These are phyloP conservation scores for Plasmodium ovale DNA, from an alignment of 169 alveolate genomes.

Conservation along the genomic window DNA sequence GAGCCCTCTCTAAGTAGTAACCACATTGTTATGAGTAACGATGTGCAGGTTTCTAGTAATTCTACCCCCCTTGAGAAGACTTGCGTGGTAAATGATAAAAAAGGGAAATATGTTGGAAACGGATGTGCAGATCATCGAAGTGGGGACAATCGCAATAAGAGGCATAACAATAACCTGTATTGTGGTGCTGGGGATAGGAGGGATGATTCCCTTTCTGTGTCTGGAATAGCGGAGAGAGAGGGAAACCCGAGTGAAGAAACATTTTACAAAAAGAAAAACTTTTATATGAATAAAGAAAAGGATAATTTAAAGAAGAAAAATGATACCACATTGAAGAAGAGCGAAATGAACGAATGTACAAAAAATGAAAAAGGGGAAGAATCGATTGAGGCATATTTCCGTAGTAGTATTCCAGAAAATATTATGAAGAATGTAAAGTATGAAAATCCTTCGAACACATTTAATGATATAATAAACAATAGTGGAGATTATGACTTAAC, in stretches of 20 bases:
- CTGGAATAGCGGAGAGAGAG: conserved; percentile 7
- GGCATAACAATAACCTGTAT: neutral
- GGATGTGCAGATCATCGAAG: neutral
- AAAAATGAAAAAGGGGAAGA: conserved; percentile 39
- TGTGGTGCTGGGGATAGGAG: neutral
- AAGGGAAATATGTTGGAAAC: neutral
- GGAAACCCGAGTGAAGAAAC: conserved; percentile 9
- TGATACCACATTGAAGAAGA: conserved; percentile 24
- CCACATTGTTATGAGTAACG: too few relatives aligned
- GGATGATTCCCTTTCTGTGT: neutral
- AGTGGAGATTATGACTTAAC: conserved; percentile 12
- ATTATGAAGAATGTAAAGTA: conserved; percentile 32
- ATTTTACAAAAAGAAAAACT: conserved; percentile 5
- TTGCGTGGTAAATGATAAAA: neutral
- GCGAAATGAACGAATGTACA: neutral
- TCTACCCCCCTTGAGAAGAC: neutral
- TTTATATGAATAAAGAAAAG: conserved; percentile 6
- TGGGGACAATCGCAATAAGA: neutral
- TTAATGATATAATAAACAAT: conserved; percentile 16
- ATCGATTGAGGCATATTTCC: conserved; percentile 18
- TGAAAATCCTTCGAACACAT: conserved; percentile 27
- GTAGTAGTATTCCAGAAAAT: conserved; percentile 14
- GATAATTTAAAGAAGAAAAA: conserved; percentile 25
- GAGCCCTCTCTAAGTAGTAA: too few relatives aligned
- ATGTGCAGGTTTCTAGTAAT: too few relatives aligned